Percentiles rank a stretch among this genome's conserved stretches.
Evolutionary conservation across 192 early-diverging fungal genomes (phyloP).

Genomic region (Coemansia sp.): DNA sequence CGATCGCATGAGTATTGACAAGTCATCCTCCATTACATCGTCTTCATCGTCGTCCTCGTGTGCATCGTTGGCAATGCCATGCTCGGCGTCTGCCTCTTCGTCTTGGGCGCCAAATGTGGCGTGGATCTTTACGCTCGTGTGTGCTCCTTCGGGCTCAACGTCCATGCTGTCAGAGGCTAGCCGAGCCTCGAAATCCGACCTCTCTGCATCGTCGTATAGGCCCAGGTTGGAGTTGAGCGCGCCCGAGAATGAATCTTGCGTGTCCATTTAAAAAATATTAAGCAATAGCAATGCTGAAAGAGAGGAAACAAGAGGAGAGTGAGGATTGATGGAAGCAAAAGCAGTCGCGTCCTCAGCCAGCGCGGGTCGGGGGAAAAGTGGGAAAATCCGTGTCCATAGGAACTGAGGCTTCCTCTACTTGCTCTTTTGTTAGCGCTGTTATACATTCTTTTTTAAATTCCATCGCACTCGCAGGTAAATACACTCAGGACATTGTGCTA

Average conservation of each 20-base stretch:
- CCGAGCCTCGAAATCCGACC: neutral
- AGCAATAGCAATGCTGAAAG: neutral
- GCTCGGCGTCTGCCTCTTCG: neutral
- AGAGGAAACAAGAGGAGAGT: neutral
- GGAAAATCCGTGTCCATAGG: neutral
- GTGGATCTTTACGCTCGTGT: neutral
- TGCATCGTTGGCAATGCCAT: neutral
- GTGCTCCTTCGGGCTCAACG: neutral
- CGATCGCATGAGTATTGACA: slow-evolving; percentile 24
- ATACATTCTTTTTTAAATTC: neutral
- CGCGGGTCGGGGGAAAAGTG: neutral
- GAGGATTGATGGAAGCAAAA: neutral
- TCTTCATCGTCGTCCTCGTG: slow-evolving; percentile 10
- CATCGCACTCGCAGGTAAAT: neutral
- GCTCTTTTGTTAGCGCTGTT: neutral
- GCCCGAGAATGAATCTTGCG: slow-evolving; percentile 19
- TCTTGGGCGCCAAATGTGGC: slow-evolving; percentile 2
- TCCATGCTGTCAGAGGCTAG: slow-evolving; percentile 11
- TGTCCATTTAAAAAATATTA: slow-evolving; percentile 10
- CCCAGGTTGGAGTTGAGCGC: slow-evolving; percentile 22
- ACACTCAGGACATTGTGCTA: neutral
- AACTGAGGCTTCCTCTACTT: neutral
- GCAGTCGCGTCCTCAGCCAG: neutral
- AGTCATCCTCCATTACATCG: slow-evolving; percentile 30
- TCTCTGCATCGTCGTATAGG: neutral